Evolutionary conservation across 148 eudicot species (phyloP).

Genomic region (Chenopodium album): DNA sequence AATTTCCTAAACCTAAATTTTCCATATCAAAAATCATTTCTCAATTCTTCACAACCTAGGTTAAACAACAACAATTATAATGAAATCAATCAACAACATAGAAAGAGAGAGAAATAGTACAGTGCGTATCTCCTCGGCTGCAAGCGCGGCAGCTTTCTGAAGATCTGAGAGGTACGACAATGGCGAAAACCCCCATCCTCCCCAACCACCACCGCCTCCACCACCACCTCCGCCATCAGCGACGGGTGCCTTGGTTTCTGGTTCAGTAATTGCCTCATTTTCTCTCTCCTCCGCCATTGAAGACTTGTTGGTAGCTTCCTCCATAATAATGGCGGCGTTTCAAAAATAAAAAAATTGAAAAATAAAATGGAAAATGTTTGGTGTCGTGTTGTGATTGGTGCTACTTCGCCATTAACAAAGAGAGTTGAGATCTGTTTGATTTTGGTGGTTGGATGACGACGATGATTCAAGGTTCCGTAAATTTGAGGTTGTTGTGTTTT

Average conservation of each 20-base stretch:
- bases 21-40: neutral
- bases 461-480: no score
- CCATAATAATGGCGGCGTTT: constrained; percentile 17
- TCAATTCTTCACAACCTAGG: neutral
- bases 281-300: constrained; percentile 29
- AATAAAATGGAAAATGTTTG: neutral
- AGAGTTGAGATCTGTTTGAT: neutral
- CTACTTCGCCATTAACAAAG: constrained; percentile 3
- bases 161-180: constrained; percentile 83
- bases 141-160: constrained; percentile 77
- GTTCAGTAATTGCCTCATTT: constrained; percentile 12
- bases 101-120: constrained; percentile 35
- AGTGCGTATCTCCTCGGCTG: constrained; percentile 97
- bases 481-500: neutral
- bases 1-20: neutral
- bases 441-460: neutral
- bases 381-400: neutral
- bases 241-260: constrained; percentile 6
- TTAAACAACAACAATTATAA: neutral
- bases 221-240: constrained; percentile 9
- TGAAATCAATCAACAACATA: neutral
- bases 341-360: neutral
- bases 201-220: constrained; percentile 76
- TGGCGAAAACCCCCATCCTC: constrained; percentile 89
- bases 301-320: constrained; percentile 21